Evolutionary conservation across 345 rosid species (phyloP).

Genomic region (Aquilaria sinensis): DNA sequence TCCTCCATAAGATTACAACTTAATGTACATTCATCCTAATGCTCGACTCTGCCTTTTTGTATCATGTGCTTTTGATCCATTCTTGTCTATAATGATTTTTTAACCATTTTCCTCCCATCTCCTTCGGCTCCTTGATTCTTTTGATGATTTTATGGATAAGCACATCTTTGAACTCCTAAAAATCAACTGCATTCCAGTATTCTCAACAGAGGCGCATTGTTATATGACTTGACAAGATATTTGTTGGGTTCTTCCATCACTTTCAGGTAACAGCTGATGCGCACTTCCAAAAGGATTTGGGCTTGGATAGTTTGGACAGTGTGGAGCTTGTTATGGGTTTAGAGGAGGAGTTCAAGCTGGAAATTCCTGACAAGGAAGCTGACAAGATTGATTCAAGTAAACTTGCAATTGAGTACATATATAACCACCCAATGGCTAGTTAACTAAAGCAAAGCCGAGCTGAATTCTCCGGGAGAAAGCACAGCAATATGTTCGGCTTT

Average conservation of each 20-base stretch:
- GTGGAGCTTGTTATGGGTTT: slow-evolving; percentile 96
- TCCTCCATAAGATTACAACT: too few species aligned
- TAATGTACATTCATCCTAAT: too few species aligned
- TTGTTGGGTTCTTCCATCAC: neutral
- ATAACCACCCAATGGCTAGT: slow-evolving; percentile 82
- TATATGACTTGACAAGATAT: neutral
- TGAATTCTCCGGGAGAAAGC: slow-evolving; percentile 14
- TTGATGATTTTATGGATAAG: too few species aligned
- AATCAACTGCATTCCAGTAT: neutral
- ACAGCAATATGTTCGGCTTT: neutral
- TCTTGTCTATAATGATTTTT: neutral
- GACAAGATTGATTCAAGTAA: slow-evolving; percentile 76
- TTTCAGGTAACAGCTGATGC: slow-evolving; percentile 69
- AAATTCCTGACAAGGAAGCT: slow-evolving; percentile 95
- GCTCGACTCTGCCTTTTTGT: too few species aligned
- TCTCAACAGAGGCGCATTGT: neutral
- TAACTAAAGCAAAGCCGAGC: slow-evolving; percentile 17
- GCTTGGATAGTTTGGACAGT: slow-evolving; percentile 86
- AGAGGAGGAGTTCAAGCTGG: slow-evolving; percentile 96
- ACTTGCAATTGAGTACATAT: slow-evolving; percentile 84
- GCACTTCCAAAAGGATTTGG: slow-evolving; percentile 86
- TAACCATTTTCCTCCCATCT: neutral
- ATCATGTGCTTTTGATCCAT: too few species aligned
- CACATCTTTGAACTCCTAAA: neutral
- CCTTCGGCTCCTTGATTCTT: neutral